Evolutionary conservation across 2,329 filamentous ascomycete genomes (phyloP), one percentile per base, ranked within the genome.

Genomic region (Lasiodiplodia hormozganensis): DNA sequence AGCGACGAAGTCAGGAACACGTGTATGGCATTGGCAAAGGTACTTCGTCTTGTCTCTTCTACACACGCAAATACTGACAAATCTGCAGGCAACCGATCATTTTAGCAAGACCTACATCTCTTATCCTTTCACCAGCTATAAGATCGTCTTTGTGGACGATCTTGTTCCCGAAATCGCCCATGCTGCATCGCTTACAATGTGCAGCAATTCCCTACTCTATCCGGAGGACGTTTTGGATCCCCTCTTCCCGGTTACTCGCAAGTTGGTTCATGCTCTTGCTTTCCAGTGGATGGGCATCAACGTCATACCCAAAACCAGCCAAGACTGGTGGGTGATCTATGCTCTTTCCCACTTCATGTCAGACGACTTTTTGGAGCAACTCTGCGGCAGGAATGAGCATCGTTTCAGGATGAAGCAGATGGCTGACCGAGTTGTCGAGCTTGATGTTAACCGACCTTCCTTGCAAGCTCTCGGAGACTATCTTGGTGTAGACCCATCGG

Each of bases 321-420:
- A 86, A 64, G 96, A 99, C 78, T 88, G 90, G 66, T 99, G 96
- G 96, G 89, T 96, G 23, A 90, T 95, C 14, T 87, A 96, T 66
- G 96, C 95, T 16, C 91, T 96, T 57, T 92, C 95, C 0, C 94
- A 95, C 83, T 99, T 93, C 82, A 97, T 99, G 87, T 94, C 95
- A 1, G 95, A 97, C 73, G 86, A 93, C 4, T 97, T 97, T 79
- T 92, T 98, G 87, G 93, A 90, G 77, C 90, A 89, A 72, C 85
- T 99, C 2, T 96, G 93, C 75, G 96, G 96, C 8, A 96, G 96
- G 76, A 99, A 99, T 76, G 93, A 97, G 74, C 96, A 97, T 77
- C 87, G 94, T 12, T 98, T 94, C 77, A 90, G 93, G 47, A 91
- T 97, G 79, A 98, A 98, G 80, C 85, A 88, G 47, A 88, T 93